These are phyloP conservation scores for Epipyxis sp. DNA, from an alignment of 108 stramenopile genomes.

Conservation along the genomic window DNA sequence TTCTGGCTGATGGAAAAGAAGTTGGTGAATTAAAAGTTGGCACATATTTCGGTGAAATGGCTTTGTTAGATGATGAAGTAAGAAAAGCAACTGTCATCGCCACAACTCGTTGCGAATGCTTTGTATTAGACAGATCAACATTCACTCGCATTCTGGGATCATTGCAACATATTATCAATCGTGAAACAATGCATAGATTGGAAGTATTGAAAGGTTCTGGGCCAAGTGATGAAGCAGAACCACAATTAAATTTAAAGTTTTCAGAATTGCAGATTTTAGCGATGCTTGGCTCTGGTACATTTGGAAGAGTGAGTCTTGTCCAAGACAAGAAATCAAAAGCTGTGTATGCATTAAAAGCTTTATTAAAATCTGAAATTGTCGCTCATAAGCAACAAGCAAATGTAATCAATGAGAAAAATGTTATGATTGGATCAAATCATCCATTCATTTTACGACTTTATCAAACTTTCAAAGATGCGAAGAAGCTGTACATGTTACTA, in stretches of 20 bases:
- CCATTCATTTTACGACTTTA: conserved; percentile 80
- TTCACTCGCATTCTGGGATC: conserved; percentile 18
- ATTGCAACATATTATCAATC: conserved; percentile 10
- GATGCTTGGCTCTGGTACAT: conserved; percentile 88
- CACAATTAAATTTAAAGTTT: neutral
- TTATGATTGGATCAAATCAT: conserved; percentile 81
- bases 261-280: conserved; percentile 3
- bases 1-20: conserved; percentile 24
- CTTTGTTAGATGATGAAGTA: conserved; percentile 30
- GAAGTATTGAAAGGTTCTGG: neutral
- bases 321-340: conserved; percentile 24
- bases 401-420: conserved; percentile 35
- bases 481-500: conserved; percentile 81
- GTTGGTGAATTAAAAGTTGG: conserved; percentile 2
- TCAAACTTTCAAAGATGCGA: conserved; percentile 75
- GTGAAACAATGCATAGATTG: conserved; percentile 10
- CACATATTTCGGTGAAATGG: conserved; percentile 30
- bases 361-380: conserved; percentile 63
- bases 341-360: conserved; percentile 29
- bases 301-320: conserved; percentile 19
- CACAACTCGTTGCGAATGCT: neutral
- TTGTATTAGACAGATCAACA: conserved; percentile 34
- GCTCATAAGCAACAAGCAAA: conserved; percentile 29
- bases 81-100: conserved; percentile 29
- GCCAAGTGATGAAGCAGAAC: neutral